Evolutionary conservation across 164 flowering plant genomes (phyloP).

Genomic region (Magnolia kwangsiensis): DNA sequence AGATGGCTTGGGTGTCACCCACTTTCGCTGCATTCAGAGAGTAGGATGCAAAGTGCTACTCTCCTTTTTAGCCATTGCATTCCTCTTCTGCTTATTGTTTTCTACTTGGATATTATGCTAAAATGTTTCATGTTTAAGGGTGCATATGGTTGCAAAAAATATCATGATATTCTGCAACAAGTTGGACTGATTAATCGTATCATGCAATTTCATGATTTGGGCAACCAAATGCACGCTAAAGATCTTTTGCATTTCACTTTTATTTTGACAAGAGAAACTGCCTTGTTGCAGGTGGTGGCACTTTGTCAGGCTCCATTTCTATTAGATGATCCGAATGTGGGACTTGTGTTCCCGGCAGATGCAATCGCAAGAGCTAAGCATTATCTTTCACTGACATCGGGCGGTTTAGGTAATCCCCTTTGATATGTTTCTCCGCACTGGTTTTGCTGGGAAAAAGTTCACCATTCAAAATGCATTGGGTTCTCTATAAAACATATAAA

Average conservation of each 20-base stretch:
- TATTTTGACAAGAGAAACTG: neutral
- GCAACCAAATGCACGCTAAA: too few relatives aligned
- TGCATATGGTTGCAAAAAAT: neutral
- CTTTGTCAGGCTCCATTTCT: constrained; percentile 98
- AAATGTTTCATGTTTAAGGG: neutral
- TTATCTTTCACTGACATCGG: constrained; percentile 75
- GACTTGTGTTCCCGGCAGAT: constrained; percentile 94
- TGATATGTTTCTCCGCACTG: neutral
- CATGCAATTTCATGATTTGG: too few relatives aligned
- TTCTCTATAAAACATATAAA: neutral
- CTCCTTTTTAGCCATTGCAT: too few relatives aligned
- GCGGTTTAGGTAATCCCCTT: constrained; percentile 74
- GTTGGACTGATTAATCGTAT: too few relatives aligned
- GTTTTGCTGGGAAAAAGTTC: neutral
- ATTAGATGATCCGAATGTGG: constrained; percentile 92
- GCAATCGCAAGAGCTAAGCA: constrained; percentile 94
- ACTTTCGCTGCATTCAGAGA: too few relatives aligned
- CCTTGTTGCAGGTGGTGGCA: constrained; percentile 74
- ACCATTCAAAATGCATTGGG: neutral
- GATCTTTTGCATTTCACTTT: neutral
- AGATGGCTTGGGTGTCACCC: too few relatives aligned
- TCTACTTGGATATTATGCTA: neutral
- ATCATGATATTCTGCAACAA: too few relatives aligned
- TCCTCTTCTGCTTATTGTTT: too few relatives aligned
- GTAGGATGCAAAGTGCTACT: too few relatives aligned